Conservation (phyloP, 192 early-diverging fungal species). For the Haplosporangium gracile region DNA sequence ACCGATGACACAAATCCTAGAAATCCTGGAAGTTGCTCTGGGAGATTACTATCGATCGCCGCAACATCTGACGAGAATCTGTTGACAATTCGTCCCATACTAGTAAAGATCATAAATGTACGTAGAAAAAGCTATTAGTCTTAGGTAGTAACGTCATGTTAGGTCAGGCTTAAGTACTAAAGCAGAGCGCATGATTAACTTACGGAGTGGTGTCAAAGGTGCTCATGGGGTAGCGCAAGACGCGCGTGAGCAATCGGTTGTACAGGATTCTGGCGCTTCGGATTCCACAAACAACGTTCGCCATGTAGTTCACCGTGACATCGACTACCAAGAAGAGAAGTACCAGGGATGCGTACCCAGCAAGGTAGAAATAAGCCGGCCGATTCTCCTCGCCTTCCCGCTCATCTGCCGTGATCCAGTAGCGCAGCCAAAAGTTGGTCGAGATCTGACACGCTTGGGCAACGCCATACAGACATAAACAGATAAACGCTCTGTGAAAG, state of each 20-base stretch:
- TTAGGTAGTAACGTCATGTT: background rate
- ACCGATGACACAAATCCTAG: slow-evolving; percentile 61
- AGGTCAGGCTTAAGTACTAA: no score
- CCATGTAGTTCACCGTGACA: slow-evolving; percentile 34
- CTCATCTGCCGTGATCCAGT: slow-evolving; percentile 37
- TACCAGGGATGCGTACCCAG: slow-evolving; percentile 69
- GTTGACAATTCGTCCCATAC: slow-evolving; percentile 72
- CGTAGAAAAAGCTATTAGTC: background rate
- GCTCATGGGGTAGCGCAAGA: slow-evolving; percentile 77
- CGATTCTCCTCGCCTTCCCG: slow-evolving; percentile 10
- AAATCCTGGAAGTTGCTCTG: slow-evolving; percentile 62
- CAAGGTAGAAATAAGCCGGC: slow-evolving; percentile 68
- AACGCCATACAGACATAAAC: slow-evolving; percentile 18
- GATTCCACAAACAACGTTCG: slow-evolving; percentile 61
- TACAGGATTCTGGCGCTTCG: slow-evolving; percentile 69
- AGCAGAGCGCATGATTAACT: slow-evolving; percentile 47
- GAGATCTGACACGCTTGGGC: slow-evolving; percentile 29
- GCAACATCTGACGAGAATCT: slow-evolving; percentile 90
- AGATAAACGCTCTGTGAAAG: slow-evolving; percentile 15
- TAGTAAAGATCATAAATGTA: background rate
- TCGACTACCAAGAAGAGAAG: slow-evolving; percentile 33
- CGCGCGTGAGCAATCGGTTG: slow-evolving; percentile 60
- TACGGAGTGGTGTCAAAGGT: slow-evolving; percentile 93
- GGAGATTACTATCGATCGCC: slow-evolving; percentile 74
- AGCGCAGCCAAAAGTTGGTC: slow-evolving; percentile 46